Base-by-base conservation (phyloP, 2,329 filamentous ascomycete species). In the Monosporascus ibericus region DNA sequence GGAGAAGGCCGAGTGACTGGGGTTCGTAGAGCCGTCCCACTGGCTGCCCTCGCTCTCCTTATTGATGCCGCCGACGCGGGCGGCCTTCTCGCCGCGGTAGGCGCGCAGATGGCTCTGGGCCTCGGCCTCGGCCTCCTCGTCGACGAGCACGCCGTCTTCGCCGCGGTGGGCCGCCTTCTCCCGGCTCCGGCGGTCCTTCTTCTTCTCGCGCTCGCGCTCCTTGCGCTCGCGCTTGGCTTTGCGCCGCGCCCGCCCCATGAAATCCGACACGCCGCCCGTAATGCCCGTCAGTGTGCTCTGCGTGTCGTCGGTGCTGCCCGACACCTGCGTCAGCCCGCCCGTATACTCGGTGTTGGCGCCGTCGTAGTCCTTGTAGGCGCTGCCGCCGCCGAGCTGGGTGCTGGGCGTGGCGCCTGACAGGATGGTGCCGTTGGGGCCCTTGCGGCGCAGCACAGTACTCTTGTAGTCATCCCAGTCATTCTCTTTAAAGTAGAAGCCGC, bases 381-480 rank as follows among this genome's bases (percentile, higher is more conserved):
- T 92, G 44, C 90, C 90, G 48, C 90, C 91, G n/a, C 92, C 92
- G 0, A 96, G 80, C 57, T 87, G 80, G 1, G 92, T 96, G 62
- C 84, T 86, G 63, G 84, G 83, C 1, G 91, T 96, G 0, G 88
- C 92, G 51, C 90, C 89, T 51, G 84, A 88, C 5, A 96, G 77
- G 1, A 92, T 85, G 44, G 87, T 92, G 40, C 92, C 92, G 71
- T 96, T 92, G 5, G 92, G 90, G 1, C 91, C 92, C 64, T 87
- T 91, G 50, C 92, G 87, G 42, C 94, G 82, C 46, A 99, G 73
- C 2, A 99, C 94, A 0, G 92, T 96, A 1, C 88, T 87, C 70
- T 97, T 97, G 82, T 99, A 99, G 65, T 99, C 94, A 6, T 97
- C 92, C 92, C 94, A 99, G 71, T 99, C 94, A 37, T 83, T 78